These are phyloP conservation scores for Penstemon barbatus DNA, from an alignment of 257 asterid genomes.

Conservation along the genomic window DNA sequence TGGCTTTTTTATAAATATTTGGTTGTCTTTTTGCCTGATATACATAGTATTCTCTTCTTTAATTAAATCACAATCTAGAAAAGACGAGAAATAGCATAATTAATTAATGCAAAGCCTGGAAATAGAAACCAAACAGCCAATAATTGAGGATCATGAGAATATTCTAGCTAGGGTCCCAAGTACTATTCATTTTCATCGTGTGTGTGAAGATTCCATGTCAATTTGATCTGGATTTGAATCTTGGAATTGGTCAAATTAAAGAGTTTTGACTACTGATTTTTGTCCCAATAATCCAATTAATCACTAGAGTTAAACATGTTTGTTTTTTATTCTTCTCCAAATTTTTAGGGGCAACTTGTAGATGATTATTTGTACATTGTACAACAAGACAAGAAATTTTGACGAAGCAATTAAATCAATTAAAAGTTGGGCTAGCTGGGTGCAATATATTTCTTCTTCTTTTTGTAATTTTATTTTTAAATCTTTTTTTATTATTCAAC, in stretches of 20 bases:
- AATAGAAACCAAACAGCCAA: neutral
- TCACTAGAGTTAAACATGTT: too few species aligned
- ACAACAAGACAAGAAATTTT: too few species aligned
- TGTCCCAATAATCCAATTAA: too few species aligned
- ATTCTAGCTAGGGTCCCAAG: slow-evolving; percentile 32
- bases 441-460: too few species aligned
- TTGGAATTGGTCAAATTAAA: slow-evolving; percentile 25
- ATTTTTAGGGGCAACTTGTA: too few species aligned
- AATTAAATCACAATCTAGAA: neutral
- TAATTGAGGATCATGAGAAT: slow-evolving; percentile 17
- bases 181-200: slow-evolving; percentile 1
- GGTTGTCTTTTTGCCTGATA: slow-evolving; percentile 26
- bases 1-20: slow-evolving; percentile 19
- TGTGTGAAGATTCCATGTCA: slow-evolving; percentile 30
- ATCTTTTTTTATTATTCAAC: too few species aligned
- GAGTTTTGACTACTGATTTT: slow-evolving; percentile 29
- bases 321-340: too few species aligned
- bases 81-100: neutral
- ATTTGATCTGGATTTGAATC: slow-evolving; percentile 15
- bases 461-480: too few species aligned
- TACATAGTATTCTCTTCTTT: neutral
- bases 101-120: neutral
- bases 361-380: too few species aligned
- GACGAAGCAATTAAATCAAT: too few species aligned
- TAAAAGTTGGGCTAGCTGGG: too few species aligned